phyloP scores from a whole-genome alignment of 1,284 basidiomycete species.

The Trametes pubescens region DNA sequence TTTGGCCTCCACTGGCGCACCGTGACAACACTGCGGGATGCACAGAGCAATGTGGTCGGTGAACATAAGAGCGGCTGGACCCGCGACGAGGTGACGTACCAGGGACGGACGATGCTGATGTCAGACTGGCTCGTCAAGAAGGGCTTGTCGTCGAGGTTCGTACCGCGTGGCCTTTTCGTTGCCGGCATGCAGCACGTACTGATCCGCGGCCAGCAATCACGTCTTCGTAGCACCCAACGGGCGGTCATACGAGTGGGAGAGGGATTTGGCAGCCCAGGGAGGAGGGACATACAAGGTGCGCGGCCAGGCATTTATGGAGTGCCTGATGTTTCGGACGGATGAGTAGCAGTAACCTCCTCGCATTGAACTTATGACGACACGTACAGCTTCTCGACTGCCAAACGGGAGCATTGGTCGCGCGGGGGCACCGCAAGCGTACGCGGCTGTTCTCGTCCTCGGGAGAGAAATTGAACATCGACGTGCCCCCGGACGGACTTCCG shows the following conservation, averaged over 20 bases:
- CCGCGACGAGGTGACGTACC: not conserved
- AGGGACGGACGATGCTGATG: not conserved
- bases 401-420: not conserved
- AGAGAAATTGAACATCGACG: not conserved
- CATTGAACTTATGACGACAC: too few relatives aligned
- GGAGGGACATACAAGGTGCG: not conserved
- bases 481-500: not conserved
- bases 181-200: too few relatives aligned
- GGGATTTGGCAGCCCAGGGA: not conserved
- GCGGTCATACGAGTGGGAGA: constrained; percentile 1
- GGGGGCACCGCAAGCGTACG: not conserved
- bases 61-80: not conserved
- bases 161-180: not conserved
- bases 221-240: constrained; percentile 1
- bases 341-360: too few relatives aligned
- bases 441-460: not conserved
- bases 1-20: not conserved
- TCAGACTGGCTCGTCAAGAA: not conserved
- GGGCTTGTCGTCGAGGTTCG: not conserved
- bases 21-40: not conserved
- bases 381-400: not conserved
- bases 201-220: not conserved
- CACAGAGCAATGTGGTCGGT: not conserved
- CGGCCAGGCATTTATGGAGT: not conserved
- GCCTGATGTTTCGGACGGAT: not conserved